phyloP scores from a whole-genome alignment of 2,329 filamentous ascomycete genomes.

The Paecilomyces dactylethromorphus region DNA sequence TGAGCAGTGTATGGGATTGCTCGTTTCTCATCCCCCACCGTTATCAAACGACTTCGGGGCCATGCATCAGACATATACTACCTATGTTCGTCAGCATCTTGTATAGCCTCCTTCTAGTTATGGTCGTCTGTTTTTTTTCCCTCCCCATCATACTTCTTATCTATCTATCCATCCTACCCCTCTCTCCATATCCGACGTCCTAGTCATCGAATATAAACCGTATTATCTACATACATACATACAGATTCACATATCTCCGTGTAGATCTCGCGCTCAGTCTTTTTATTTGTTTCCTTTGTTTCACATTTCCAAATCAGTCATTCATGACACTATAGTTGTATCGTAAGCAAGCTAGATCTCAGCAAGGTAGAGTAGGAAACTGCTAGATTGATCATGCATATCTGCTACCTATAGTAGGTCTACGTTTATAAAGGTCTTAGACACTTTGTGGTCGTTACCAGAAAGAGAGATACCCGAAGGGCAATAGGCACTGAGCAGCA shows the following conservation, averaged over 20 bases:
- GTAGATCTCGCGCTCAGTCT: neutral
- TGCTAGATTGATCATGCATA: too few relatives aligned
- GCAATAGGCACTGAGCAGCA: neutral
- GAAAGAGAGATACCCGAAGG: neutral
- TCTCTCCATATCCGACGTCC: neutral
- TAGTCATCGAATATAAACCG: neutral
- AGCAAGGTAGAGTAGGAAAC: too few relatives aligned
- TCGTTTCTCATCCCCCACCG: neutral
- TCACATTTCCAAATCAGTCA: too few relatives aligned
- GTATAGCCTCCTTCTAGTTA: neutral
- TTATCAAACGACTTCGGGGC: neutral
- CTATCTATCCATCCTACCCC: neutral
- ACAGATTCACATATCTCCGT: neutral
- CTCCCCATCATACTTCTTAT: neutral
- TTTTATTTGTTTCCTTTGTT: neutral
- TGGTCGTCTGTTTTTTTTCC: neutral
- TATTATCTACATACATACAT: neutral
- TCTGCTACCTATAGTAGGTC: neutral
- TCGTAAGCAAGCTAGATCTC: too few relatives aligned
- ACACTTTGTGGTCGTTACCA: neutral
- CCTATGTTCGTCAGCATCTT: neutral
- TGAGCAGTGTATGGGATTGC: neutral
- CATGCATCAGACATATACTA: neutral
- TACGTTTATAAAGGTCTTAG: neutral
- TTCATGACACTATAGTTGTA: too few relatives aligned